Evolutionary conservation across 2,329 filamentous ascomycete genomes (phyloP).

Genomic region (Aspergillus intermedius): DNA sequence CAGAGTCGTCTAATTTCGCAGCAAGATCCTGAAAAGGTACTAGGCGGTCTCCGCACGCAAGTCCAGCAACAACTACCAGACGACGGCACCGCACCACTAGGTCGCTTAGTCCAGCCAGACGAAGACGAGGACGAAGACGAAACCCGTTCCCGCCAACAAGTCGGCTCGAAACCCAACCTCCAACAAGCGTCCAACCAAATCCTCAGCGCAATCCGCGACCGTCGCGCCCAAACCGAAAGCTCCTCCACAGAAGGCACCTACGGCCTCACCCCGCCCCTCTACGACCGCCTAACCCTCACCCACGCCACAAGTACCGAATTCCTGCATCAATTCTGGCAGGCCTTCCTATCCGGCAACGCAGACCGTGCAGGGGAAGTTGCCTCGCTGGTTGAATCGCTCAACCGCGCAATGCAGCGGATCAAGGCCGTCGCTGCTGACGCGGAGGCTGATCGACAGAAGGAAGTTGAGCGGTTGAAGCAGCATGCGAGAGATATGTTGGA

Average conservation of each 20-base stretch:
- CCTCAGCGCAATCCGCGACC: conserved; percentile 51
- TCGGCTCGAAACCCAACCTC: conserved; percentile 65
- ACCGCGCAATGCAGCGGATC: conserved; percentile 70
- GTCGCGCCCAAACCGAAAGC: conserved; percentile 43
- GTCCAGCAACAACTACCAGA: conserved; percentile 43
- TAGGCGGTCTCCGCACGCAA: conserved; percentile 58
- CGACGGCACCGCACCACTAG: conserved; percentile 61
- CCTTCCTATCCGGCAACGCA: conserved; percentile 81
- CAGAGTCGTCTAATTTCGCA: conserved; percentile 56
- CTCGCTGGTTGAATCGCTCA: conserved; percentile 74
- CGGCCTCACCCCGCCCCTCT: conserved; percentile 46
- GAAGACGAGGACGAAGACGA: conserved; percentile 52
- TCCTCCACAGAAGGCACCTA: conserved; percentile 32
- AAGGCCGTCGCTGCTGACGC: conserved; percentile 73
- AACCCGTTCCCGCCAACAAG: conserved; percentile 45
- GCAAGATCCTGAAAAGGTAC: conserved; percentile 63
- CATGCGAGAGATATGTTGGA: conserved; percentile 66
- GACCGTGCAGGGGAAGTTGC: conserved; percentile 73
- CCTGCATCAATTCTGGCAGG: conserved; percentile 92
- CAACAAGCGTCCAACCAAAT: conserved; percentile 52
- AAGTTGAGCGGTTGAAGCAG: conserved; percentile 60
- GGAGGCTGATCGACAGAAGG: conserved; percentile 63
- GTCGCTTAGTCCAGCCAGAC: conserved; percentile 52
- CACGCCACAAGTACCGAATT: conserved; percentile 94
- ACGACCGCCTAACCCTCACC: conserved; percentile 63